Conservation (phyloP, 139 green algal species). For the Chlorella ohadii region DNA sequence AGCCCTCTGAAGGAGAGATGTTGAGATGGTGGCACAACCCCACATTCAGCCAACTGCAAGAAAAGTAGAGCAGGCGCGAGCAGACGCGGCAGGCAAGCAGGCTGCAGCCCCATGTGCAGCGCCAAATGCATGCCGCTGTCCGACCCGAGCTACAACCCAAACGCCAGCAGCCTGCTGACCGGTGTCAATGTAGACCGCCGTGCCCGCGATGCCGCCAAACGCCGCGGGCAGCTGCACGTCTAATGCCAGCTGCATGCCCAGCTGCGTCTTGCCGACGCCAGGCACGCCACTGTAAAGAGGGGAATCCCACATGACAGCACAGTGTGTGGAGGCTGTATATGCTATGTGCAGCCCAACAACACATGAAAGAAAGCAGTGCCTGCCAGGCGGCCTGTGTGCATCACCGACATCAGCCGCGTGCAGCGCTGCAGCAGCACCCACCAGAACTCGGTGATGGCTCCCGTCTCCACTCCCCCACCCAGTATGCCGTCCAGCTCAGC, state of each 20-base stretch:
- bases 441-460: constrained; percentile 82
- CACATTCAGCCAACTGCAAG: background rate
- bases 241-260: constrained; percentile 82
- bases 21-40: no score
- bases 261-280: constrained; percentile 86
- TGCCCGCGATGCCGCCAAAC: constrained; percentile 67
- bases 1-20: constrained; percentile 68
- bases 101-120: no score
- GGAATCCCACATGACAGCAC: background rate
- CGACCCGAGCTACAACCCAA: no score
- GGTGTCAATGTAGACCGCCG: constrained; percentile 86
- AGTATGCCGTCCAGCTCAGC: constrained; percentile 68
- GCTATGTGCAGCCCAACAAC: no score
- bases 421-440: background rate
- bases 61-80: background rate
- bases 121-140: no score
- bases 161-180: background rate
- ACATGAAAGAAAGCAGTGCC: no score
- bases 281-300: constrained; percentile 66
- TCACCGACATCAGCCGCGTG: no score
- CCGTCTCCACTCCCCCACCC: constrained; percentile 66
- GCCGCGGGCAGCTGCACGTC: constrained; percentile 73
- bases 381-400: no score
- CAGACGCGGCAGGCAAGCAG: no score
- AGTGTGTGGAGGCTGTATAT: no score